Evolutionary conservation across 2,329 filamentous ascomycete genomes (phyloP).

Genomic region (Nemania sp.): DNA sequence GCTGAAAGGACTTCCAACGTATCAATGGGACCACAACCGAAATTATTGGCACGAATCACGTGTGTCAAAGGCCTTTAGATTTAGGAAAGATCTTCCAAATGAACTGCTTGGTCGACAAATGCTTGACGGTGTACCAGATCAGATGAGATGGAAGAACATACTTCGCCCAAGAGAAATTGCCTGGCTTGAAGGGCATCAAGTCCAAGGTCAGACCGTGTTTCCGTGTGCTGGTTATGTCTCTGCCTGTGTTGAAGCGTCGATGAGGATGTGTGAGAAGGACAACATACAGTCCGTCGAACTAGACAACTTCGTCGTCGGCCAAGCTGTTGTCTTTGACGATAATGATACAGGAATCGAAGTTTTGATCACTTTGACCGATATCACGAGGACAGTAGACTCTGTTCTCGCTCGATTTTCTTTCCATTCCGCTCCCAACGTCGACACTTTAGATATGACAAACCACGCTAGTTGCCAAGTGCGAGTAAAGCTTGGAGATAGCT

Average conservation of each 20-base stretch:
- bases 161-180: background rate
- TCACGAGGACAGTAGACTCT: background rate
- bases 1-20: background rate
- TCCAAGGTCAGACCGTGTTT: background rate
- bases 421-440: background rate
- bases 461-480: background rate
- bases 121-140: background rate
- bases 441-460: background rate
- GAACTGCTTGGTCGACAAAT: background rate
- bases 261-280: background rate
- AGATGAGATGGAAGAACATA: background rate
- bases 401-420: background rate
- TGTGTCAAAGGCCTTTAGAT: background rate
- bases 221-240: constrained; percentile 1
- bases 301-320: background rate
- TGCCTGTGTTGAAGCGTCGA: background rate
- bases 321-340: background rate
- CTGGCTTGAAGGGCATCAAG: background rate
- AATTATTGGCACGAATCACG: background rate
- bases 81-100: background rate
- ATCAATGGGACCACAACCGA: background rate
- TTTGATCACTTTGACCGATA: background rate
- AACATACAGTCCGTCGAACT: background rate
- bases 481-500: background rate
- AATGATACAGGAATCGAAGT: background rate